Conservation (phyloP, 139 green algal genomes). For the Closterium sp. region DNA sequence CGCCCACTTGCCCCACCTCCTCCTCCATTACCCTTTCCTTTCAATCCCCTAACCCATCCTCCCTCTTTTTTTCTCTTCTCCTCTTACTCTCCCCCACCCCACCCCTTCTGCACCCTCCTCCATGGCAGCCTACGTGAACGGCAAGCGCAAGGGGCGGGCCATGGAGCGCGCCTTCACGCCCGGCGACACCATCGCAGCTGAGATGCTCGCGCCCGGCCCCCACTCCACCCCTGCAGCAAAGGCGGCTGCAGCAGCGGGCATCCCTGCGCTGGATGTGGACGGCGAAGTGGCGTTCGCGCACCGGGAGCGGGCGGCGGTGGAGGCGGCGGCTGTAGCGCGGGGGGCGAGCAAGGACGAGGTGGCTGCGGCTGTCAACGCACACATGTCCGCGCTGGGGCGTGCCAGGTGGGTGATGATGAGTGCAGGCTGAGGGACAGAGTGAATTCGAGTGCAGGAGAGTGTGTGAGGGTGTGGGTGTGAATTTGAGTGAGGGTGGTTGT, state of each 20-base stretch:
- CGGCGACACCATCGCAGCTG: conserved; percentile 34
- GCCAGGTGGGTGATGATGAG: conserved; percentile 21
- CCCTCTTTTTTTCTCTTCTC: background rate
- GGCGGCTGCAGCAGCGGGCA: background rate
- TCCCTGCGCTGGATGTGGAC: conserved; percentile 23
- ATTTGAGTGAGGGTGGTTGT: too few species aligned
- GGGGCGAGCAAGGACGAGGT: conserved; percentile 7
- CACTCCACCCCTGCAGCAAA: background rate
- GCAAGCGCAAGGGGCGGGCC: conserved; percentile 23
- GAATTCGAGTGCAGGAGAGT: too few species aligned
- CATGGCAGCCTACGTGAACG: conserved; percentile 46
- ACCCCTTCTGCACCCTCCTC: background rate
- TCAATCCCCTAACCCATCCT: background rate
- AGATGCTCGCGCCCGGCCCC: background rate
- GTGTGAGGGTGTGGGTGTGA: too few species aligned
- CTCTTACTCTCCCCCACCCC: background rate
- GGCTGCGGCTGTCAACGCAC: conserved; percentile 3
- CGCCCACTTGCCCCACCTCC: background rate
- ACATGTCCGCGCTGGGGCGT: conserved; percentile 31
- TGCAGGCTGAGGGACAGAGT: too few species aligned
- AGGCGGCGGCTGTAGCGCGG: conserved; percentile 1
- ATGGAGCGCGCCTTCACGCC: conserved; percentile 16
- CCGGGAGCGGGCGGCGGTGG: conserved; percentile 3
- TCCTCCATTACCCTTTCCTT: background rate
- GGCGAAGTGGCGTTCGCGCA: conserved; percentile 27